Evolutionary conservation across 441 rosid genomes (phyloP).

Genomic region (Gossypium lobatum): DNA sequence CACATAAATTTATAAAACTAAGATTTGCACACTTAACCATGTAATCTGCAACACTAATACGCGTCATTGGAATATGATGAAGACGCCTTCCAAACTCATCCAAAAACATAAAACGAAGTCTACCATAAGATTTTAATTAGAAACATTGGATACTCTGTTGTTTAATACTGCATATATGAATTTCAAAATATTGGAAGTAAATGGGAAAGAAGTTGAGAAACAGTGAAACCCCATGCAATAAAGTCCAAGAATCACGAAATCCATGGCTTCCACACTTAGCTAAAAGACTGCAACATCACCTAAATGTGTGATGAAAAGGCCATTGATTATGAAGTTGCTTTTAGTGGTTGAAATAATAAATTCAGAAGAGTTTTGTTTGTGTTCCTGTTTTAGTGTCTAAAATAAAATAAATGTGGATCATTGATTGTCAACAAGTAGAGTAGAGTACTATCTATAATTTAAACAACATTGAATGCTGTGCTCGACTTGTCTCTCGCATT

Average conservation of each 20-base stretch:
- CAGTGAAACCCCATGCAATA: too few species aligned
- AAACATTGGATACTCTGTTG: constrained; percentile 7
- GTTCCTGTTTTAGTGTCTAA: too few species aligned
- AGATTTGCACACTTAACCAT: rapidly evolving
- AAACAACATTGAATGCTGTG: neutral
- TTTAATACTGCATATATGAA: neutral
- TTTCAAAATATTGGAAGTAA: neutral
- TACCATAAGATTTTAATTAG: neutral
- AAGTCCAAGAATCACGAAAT: neutral
- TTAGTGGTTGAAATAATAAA: neutral
- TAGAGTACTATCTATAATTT: neutral
- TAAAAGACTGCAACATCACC: neutral
- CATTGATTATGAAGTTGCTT: neutral
- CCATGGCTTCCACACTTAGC: neutral
- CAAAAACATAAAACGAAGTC: neutral
- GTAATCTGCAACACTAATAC: too few species aligned
- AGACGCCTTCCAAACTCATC: neutral
- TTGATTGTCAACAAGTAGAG: neutral
- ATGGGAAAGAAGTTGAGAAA: too few species aligned
- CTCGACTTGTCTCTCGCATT: neutral
- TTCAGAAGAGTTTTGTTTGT: too few species aligned
- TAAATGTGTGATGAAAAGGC: neutral
- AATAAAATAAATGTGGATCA: neutral
- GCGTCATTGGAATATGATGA: neutral
- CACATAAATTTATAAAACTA: too few species aligned